Percentiles rank a stretch among this genome's conserved stretches.
Conservation (phyloP, 805 yeast genomes). For the Wickerhamiella spandovensis region DNA sequence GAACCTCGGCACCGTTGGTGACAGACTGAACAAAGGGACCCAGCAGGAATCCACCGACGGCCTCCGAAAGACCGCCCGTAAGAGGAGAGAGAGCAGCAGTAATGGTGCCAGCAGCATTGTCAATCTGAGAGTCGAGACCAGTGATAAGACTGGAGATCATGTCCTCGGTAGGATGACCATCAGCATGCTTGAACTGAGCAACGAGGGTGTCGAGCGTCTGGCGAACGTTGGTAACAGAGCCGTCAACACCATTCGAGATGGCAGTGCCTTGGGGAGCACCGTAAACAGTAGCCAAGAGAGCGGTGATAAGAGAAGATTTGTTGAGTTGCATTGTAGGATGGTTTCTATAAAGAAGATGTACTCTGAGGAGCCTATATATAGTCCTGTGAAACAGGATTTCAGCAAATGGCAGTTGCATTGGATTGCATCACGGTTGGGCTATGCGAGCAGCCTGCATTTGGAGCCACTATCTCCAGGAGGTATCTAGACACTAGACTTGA, state of each 20-base stretch:
- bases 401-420: neutral
- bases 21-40: constrained; percentile 21
- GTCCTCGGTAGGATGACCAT: constrained; percentile 18
- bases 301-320: neutral
- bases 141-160: constrained; percentile 18
- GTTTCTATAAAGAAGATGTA: neutral
- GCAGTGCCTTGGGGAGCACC: neutral
- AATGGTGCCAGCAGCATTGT: constrained; percentile 19
- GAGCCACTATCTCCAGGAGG: neutral
- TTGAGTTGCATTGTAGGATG: neutral
- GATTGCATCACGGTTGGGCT: neutral
- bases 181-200: constrained; percentile 9
- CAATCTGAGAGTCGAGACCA: constrained; percentile 25
- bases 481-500: neutral
- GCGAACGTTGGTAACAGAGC: constrained; percentile 13
- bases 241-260: constrained; percentile 8
- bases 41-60: constrained; percentile 17
- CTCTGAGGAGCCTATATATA: neutral
- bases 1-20: constrained; percentile 24
- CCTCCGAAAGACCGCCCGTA: constrained; percentile 19
- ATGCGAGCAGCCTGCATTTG: neutral
- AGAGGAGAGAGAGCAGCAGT: constrained; percentile 13
- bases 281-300: neutral
- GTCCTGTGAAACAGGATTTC: neutral
- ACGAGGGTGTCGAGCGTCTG: constrained; percentile 15